phyloP scores from a whole-genome alignment of 768 basidiomycete species.

The Terana coerulea region DNA sequence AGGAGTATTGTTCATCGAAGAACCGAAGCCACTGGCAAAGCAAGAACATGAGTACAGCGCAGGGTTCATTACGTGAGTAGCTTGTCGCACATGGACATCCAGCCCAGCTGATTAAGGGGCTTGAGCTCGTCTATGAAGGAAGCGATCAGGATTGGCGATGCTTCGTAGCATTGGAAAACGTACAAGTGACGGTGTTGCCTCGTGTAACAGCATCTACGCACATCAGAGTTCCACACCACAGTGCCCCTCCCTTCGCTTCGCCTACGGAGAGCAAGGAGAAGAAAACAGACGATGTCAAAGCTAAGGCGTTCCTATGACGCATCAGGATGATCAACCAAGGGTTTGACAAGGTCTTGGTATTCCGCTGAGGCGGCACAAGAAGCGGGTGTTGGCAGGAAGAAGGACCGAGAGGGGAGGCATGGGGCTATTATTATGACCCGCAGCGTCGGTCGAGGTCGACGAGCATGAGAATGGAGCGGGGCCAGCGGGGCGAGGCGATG shows the following conservation, averaged over 20 bases:
- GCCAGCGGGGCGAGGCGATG: too few relatives aligned
- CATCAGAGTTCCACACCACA: constrained; percentile 38
- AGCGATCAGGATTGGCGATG: neutral
- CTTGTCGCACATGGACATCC: constrained; percentile 48
- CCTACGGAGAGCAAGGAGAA: constrained; percentile 6
- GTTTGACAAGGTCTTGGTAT: neutral
- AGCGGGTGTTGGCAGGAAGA: neutral
- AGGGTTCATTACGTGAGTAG: neutral
- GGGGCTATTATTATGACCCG: neutral
- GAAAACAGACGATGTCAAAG: neutral
- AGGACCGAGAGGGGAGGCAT: neutral
- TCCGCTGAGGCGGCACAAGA: neutral
- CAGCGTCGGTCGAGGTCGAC: neutral
- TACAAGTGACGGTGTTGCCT: constrained; percentile 42
- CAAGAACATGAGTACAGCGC: constrained; percentile 9
- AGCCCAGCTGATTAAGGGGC: constrained; percentile 39
- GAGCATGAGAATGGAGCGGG: constrained; percentile 3
- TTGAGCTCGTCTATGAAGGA: constrained; percentile 41
- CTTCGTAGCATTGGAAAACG: constrained; percentile 16
- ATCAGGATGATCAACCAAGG: neutral
- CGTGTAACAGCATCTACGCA: constrained; percentile 48
- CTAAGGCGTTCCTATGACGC: neutral
- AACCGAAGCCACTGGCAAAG: constrained; percentile 40
- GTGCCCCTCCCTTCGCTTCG: constrained; percentile 38
- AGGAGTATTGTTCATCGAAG: constrained; percentile 42